A percentile compares a stretch with the other conserved stretches of the same genome.
phyloP scores from a whole-genome alignment of 768 basidiomycete genomes.

The Dendrothele bispora region DNA sequence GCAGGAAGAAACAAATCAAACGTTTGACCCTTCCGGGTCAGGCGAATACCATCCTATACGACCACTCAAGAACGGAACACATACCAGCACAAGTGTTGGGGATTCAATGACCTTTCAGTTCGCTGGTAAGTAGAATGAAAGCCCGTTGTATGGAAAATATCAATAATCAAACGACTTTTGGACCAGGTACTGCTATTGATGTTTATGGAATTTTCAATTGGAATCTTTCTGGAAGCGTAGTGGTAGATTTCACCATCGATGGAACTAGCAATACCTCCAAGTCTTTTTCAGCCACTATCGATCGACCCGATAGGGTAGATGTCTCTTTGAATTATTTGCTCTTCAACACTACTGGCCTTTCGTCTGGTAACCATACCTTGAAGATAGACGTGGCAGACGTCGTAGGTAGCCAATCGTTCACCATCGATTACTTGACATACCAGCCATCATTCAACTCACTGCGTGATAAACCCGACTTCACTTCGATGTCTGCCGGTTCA shows the following conservation, averaged over 20 bases:
- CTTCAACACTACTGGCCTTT: background rate
- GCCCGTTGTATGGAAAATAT: too few species aligned
- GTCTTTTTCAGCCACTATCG: background rate
- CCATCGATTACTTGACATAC: constrained; percentile 5
- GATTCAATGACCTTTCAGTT: background rate
- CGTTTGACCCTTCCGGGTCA: background rate
- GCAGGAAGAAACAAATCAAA: background rate
- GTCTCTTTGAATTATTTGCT: background rate
- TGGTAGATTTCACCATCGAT: constrained; percentile 1
- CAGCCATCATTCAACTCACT: background rate
- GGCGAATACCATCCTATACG: background rate
- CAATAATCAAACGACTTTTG: background rate
- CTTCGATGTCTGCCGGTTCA: too few species aligned
- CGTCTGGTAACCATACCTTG: background rate
- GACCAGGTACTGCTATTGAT: background rate
- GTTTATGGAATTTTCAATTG: constrained; percentile 1
- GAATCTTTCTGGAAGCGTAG: background rate
- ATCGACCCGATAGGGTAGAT: background rate
- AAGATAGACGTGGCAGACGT: background rate
- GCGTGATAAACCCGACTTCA: constrained; percentile 4
- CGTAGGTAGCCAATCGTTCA: constrained; percentile 1
- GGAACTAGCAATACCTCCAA: background rate
- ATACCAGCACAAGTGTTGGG: background rate
- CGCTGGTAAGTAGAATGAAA: background rate
- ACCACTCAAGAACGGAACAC: constrained; percentile 1